Percentiles rank a stretch among this genome's conserved stretches.
phyloP scores from a whole-genome alignment of 352 stramenopile species.

The Plasmopara viticola region DNA sequence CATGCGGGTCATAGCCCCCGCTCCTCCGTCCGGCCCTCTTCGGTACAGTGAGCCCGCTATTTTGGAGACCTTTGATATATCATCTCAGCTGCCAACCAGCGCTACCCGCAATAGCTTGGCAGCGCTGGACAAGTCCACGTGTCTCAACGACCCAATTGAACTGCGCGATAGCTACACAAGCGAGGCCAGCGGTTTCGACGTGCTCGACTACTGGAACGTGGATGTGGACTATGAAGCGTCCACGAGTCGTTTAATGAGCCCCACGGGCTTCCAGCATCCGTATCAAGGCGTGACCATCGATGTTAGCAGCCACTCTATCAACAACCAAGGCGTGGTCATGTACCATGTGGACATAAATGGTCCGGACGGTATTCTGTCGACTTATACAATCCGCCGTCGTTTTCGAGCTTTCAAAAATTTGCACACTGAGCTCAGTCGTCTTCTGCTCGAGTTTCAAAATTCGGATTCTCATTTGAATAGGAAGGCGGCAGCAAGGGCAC shows the following conservation, averaged over 20 bases:
- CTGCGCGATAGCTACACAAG: conserved; percentile 51
- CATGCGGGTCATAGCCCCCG: conserved; percentile 26
- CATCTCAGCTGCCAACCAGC: conserved; percentile 37
- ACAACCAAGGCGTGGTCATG: conserved; percentile 77
- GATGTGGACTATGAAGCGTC: conserved; percentile 37
- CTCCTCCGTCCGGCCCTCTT: conserved; percentile 13
- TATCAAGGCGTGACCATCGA: conserved; percentile 69
- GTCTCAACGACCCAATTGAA: conserved; percentile 18
- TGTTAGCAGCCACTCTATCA: conserved; percentile 67
- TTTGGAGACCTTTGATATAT: conserved; percentile 35
- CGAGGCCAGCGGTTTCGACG: conserved; percentile 57
- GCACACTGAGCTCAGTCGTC: conserved; percentile 51
- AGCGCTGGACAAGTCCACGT: conserved; percentile 32
- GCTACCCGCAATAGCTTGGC: conserved; percentile 56
- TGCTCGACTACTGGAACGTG: conserved; percentile 50
- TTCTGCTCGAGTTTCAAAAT: conserved; percentile 50
- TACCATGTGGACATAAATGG: conserved; percentile 86
- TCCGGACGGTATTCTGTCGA: conserved; percentile 62
- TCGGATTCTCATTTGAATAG: conserved; percentile 20
- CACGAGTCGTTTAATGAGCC: conserved; percentile 27
- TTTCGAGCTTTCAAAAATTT: conserved; percentile 80
- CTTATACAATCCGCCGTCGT: conserved; percentile 79
- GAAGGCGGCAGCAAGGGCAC: conserved; percentile 4
- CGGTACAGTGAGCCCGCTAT: conserved; percentile 52
- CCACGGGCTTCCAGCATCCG: conserved; percentile 34